Conservation (phyloP, 2,329 filamentous ascomycete genomes). For the Dactylellina drechsleri region DNA sequence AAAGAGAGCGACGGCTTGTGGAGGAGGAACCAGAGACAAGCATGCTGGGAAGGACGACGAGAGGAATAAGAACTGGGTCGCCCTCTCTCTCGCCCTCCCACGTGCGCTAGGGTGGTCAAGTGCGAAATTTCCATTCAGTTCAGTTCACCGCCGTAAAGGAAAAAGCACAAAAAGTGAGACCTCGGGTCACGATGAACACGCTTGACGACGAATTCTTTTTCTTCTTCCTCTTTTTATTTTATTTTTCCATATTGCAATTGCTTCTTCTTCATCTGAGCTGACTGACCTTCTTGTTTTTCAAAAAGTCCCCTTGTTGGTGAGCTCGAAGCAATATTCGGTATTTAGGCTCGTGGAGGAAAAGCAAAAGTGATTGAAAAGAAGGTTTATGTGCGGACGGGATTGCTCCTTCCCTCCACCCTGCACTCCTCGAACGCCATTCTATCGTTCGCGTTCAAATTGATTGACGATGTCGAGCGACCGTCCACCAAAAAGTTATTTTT, state of each 20-base stretch:
- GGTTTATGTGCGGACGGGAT: conserved; percentile 54
- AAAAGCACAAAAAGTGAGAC: conserved; percentile 53
- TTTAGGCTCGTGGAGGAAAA: conserved; percentile 53
- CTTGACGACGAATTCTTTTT: conserved; percentile 25
- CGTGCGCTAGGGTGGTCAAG: conserved; percentile 50
- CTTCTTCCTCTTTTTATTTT: conserved; percentile 10
- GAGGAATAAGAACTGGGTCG: conserved; percentile 29
- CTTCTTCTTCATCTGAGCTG: conserved; percentile 44
- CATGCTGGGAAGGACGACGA: conserved; percentile 16
- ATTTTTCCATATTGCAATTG: conserved; percentile 3
- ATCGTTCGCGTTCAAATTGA: conserved; percentile 27
- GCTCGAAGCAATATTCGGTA: conserved; percentile 38
- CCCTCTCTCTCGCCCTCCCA: conserved; percentile 49
- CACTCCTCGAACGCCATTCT: conserved; percentile 44
- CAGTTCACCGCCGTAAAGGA: conserved; percentile 16
- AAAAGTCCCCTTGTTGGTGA: conserved; percentile 30
- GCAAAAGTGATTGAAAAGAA: conserved; percentile 46
- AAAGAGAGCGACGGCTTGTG: conserved; percentile 54
- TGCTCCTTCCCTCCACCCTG: conserved; percentile 52
- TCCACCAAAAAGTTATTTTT: conserved; percentile 48
- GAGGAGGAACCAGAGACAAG: conserved; percentile 28
- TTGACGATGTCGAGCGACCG: conserved; percentile 48
- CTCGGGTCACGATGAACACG: conserved; percentile 54
- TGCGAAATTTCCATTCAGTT: conserved; percentile 52
- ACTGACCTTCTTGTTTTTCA: conserved; percentile 33